These are phyloP conservation scores for Trifolium subterraneum DNA, from an alignment of 306 rosid species.

Conservation along the genomic window DNA sequence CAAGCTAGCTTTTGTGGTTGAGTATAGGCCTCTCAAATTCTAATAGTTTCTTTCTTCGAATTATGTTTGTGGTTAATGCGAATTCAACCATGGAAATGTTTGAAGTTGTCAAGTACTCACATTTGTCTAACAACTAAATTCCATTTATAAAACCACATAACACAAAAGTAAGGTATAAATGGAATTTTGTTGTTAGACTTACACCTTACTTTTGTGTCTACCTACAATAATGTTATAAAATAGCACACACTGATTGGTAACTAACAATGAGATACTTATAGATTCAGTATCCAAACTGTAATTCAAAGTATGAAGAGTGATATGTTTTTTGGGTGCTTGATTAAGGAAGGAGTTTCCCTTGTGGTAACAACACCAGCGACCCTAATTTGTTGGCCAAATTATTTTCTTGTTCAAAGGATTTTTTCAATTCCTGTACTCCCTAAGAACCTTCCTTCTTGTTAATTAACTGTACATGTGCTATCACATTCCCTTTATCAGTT, in stretches of 20 bases:
- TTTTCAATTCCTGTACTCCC: constrained; percentile 19
- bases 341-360: constrained; percentile 25
- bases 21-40: no score
- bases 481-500: constrained; percentile 14
- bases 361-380: constrained; percentile 7
- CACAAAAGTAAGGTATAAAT: no score
- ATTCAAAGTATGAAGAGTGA: constrained; percentile 18
- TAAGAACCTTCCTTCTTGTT: background rate
- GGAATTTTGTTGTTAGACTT: constrained; percentile 1
- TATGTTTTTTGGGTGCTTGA: background rate
- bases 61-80: constrained; percentile 10
- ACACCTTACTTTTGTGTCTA: constrained; percentile 1
- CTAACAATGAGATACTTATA: constrained; percentile 8
- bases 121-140: no score
- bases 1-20: no score
- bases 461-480: constrained; percentile 7
- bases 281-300: constrained; percentile 8
- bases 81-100: constrained; percentile 20
- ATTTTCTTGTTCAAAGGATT: constrained; percentile 1
- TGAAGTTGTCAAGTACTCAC: constrained; percentile 1
- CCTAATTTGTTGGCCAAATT: constrained; percentile 6
- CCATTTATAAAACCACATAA: no score
- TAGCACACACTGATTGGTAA: constrained; percentile 4
- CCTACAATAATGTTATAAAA: background rate
- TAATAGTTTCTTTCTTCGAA: no score